Evolutionary conservation across 2,329 filamentous ascomycete genomes (phyloP).

Genomic region (Parastagonospora nodorum): DNA sequence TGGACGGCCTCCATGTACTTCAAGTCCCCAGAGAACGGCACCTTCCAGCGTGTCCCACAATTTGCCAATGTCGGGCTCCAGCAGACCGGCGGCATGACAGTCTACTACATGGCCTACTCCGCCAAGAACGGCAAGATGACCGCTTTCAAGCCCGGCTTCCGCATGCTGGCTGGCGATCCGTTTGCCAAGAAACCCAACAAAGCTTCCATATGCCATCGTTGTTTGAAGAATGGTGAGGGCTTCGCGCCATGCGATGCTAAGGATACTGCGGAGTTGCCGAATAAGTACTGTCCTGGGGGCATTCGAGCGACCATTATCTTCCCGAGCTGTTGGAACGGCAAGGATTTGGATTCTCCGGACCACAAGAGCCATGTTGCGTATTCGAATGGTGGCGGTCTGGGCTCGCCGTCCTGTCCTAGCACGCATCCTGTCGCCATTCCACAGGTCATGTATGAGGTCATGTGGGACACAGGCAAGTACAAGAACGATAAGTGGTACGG

Average conservation of each 20-base stretch:
- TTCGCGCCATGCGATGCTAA: conserved; percentile 31
- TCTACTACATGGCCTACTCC: conserved; percentile 79
- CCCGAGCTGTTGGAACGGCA: conserved; percentile 74
- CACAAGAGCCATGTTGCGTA: conserved; percentile 69
- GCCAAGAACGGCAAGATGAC: conserved; percentile 62
- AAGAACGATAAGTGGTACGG: conserved; percentile 29
- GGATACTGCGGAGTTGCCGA: conserved; percentile 48
- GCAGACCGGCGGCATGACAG: conserved; percentile 38
- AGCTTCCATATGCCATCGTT: conserved; percentile 22
- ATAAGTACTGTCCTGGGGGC: conserved; percentile 78
- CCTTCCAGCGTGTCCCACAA: conserved; percentile 39
- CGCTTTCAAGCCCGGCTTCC: conserved; percentile 71
- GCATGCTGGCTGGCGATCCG: conserved; percentile 71
- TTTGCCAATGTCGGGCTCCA: conserved; percentile 37
- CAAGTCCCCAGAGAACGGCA: conserved; percentile 37
- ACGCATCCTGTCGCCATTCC: conserved; percentile 53
- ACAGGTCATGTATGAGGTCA: conserved; percentile 54
- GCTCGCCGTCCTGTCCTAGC: conserved; percentile 55
- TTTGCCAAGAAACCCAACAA: conserved; percentile 26
- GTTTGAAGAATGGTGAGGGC: conserved; percentile 22
- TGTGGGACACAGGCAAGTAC: conserved; percentile 47
- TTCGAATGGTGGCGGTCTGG: conserved; percentile 48
- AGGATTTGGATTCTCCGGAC: conserved; percentile 56
- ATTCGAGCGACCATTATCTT: conserved; percentile 73
- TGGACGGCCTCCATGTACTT: conserved; percentile 42